Evolutionary conservation across 805 yeast genomes (phyloP).

Genomic region (Schwanniomyces vanrijiae): DNA sequence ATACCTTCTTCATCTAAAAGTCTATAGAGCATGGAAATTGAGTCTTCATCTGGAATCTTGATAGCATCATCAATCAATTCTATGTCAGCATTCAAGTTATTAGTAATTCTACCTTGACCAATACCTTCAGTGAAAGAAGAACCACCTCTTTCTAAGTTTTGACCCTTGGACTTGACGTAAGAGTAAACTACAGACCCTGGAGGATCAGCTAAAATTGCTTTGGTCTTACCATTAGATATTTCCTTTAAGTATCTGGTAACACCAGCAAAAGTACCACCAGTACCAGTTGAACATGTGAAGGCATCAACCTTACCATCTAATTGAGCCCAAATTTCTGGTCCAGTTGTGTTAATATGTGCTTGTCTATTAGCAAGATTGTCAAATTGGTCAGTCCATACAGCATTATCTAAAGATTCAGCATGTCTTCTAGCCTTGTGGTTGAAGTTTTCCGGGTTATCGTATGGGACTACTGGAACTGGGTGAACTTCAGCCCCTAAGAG

Average conservation of each 20-base stretch:
- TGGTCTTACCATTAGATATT: constrained; percentile 59
- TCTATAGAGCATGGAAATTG: constrained; percentile 81
- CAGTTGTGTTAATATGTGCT: constrained; percentile 87
- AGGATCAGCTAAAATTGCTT: constrained; percentile 82
- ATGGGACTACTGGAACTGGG: constrained; percentile 88
- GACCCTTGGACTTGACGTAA: constrained; percentile 69
- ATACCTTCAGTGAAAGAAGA: constrained; percentile 93
- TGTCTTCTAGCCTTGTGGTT: constrained; percentile 86
- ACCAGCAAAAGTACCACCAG: constrained; percentile 93
- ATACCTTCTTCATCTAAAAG: constrained; percentile 88
- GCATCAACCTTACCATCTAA: constrained; percentile 76
- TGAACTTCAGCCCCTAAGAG: constrained; percentile 82
- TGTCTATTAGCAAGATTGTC: constrained; percentile 86
- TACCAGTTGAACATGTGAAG: constrained; percentile 88
- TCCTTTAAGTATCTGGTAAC: constrained; percentile 74
- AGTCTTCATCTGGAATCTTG: constrained; percentile 72
- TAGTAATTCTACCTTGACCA: constrained; percentile 93
- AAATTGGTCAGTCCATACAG: constrained; percentile 92
- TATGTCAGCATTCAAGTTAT: constrained; percentile 72
- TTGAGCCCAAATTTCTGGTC: constrained; percentile 93
- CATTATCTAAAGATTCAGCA: constrained; percentile 72
- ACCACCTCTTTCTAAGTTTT: constrained; percentile 69
- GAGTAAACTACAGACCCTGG: constrained; percentile 88
- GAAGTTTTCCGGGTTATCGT: constrained; percentile 77
- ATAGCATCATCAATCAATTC: constrained; percentile 78